Conservation (phyloP, 345 rosid genomes). For the Eucalyptus caleyi region DNA sequence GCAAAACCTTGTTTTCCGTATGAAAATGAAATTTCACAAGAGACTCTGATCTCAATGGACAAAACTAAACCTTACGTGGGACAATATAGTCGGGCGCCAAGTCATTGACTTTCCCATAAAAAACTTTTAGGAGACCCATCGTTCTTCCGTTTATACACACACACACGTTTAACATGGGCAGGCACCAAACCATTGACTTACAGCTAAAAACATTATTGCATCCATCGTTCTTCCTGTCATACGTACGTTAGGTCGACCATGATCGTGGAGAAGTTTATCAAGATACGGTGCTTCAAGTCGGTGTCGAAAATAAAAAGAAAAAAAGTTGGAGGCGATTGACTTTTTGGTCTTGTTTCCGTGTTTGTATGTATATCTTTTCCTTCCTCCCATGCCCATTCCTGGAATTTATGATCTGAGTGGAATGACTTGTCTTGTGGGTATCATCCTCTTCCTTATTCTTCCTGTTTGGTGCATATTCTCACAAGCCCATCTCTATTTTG, state of each 20-base stretch:
- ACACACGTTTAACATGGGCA: not conserved
- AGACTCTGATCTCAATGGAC: not conserved
- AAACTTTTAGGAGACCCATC: not conserved
- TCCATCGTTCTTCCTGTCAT: not conserved
- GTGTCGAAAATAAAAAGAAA: not conserved
- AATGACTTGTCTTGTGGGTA: not conserved
- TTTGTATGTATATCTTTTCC: not conserved
- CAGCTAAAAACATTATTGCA: not conserved
- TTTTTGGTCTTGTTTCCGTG: not conserved
- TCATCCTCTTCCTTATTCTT: not conserved
- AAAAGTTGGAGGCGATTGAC: not conserved
- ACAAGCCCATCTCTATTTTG: not conserved
- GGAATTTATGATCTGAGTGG: not conserved
- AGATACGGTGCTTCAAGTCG: not conserved
- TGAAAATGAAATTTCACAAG: not conserved
- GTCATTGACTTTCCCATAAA: not conserved
- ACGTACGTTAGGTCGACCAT: not conserved
- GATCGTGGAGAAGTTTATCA: not conserved
- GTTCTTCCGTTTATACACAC: not conserved
- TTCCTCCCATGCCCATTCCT: not conserved
- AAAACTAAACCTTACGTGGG: not conserved
- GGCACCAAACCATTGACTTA: not conserved
- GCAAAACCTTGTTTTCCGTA: not conserved
- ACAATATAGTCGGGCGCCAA: not conserved
- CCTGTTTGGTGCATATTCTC: not conserved